These are phyloP conservation scores for Tuber magnatum DNA, from an alignment of 495 filamentous ascomycete species.

Conservation along the genomic window DNA sequence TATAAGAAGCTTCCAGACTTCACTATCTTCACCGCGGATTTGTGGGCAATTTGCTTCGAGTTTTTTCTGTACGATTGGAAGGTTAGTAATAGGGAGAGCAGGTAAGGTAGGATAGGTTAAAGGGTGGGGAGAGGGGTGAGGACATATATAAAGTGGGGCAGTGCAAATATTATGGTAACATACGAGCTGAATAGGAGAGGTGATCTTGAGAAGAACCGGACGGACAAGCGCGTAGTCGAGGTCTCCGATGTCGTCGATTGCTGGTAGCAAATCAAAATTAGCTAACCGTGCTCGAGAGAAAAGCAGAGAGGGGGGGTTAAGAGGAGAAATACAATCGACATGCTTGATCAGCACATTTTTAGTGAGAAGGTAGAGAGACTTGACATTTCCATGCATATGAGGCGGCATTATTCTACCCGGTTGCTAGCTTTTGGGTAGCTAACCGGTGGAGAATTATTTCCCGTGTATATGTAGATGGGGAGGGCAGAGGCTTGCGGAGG, in stretches of 20 bases:
- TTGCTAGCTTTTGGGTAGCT: neutral
- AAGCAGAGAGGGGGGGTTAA: neutral
- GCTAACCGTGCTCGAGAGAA: slow-evolving; percentile 6
- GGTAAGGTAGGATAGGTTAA: neutral
- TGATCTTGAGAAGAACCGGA: slow-evolving; percentile 56
- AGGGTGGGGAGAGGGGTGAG: neutral
- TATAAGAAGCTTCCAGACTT: slow-evolving; percentile 64
- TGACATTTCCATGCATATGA: slow-evolving; percentile 26
- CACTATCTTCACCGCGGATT: slow-evolving; percentile 52
- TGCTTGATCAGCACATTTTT: slow-evolving; percentile 36
- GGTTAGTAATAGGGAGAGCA: neutral
- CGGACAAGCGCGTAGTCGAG: slow-evolving; percentile 56
- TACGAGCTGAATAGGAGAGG: slow-evolving; percentile 61
- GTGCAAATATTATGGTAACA: neutral
- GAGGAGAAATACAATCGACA: slow-evolving; percentile 25
- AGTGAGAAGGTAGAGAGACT: slow-evolving; percentile 31
- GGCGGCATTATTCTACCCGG: slow-evolving; percentile 12
- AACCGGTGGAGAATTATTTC: neutral
- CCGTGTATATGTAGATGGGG: neutral
- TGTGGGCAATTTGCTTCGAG: slow-evolving; percentile 63
- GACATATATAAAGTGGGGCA: slow-evolving; percentile 10
- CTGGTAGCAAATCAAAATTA: slow-evolving; percentile 38
- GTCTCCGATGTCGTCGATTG: slow-evolving; percentile 57
- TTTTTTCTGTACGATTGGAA: slow-evolving; percentile 43
- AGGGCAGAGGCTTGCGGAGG: neutral